Conservation (phyloP, 352 stramenopile species). For the Pythium grandisporangium region DNA sequence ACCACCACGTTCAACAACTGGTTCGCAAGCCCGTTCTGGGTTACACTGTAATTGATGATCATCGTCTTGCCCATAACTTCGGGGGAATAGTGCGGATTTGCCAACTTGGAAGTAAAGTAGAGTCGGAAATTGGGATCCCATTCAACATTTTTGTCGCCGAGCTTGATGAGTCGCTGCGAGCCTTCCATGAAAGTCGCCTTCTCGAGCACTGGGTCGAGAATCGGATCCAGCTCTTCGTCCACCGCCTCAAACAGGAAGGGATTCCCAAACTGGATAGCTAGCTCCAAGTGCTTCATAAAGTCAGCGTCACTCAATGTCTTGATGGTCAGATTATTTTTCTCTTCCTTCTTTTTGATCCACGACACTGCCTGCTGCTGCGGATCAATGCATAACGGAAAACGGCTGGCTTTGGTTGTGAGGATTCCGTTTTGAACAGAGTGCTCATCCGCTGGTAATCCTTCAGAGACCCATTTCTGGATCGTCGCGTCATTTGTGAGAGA, state of each 20-base stretch:
- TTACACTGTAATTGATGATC: constrained; percentile 96
- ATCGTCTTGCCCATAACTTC: constrained; percentile 96
- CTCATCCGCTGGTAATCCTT: constrained; percentile 90
- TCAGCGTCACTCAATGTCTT: constrained; percentile 91
- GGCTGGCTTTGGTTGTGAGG: constrained; percentile 88
- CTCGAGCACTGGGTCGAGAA: constrained; percentile 91
- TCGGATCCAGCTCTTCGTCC: constrained; percentile 92
- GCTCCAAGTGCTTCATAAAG: constrained; percentile 94
- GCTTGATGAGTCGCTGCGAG: constrained; percentile 84
- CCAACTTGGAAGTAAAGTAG: constrained; percentile 93
- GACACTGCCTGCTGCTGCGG: constrained; percentile 93
- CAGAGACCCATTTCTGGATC: constrained; percentile 91
- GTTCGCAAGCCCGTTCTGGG: constrained; percentile 86
- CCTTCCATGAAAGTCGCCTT: constrained; percentile 91
- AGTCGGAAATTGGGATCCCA: constrained; percentile 92
- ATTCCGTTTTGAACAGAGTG: constrained; percentile 96
- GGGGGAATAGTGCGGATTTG: constrained; percentile 91
- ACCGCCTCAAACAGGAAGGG: constrained; percentile 94
- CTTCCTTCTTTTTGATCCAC: constrained; percentile 96
- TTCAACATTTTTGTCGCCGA: constrained; percentile 92
- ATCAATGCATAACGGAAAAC: constrained; percentile 94
- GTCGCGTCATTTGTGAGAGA: constrained; percentile 91
- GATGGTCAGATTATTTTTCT: constrained; percentile 88
- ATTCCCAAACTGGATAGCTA: constrained; percentile 94
- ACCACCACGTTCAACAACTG: constrained; percentile 94